Conservation (phyloP, 2,329 filamentous ascomycete species). For the Colletotrichum cereale region DNA sequence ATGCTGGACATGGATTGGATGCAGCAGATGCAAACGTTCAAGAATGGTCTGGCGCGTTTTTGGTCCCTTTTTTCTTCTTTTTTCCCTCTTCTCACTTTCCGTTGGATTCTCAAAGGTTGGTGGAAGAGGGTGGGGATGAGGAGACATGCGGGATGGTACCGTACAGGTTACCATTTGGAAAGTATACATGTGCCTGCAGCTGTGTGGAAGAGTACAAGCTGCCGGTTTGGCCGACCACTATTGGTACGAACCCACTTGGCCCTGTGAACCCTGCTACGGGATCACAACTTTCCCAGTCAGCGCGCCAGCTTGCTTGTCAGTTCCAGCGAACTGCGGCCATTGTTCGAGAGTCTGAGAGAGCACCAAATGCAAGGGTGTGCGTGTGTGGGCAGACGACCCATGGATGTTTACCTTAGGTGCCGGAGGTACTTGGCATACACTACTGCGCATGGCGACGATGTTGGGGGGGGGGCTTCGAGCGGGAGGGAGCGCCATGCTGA, state of each 20-base stretch:
- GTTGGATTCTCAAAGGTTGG: slow-evolving; percentile 21
- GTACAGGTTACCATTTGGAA: not conserved
- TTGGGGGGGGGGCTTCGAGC: not conserved
- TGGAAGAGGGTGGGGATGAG: slow-evolving; percentile 32
- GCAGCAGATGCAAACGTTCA: not conserved
- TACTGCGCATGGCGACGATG: not conserved
- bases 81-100: not conserved
- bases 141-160: not conserved
- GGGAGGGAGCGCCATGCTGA: too few species aligned
- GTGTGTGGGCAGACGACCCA: slow-evolving; percentile 10
- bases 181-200: not conserved
- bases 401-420: slow-evolving; percentile 23
- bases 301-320: not conserved
- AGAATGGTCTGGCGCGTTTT: not conserved
- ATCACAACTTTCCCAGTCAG: slow-evolving; percentile 12
- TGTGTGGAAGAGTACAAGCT: not conserved
- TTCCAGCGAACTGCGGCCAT: slow-evolving; percentile 34
- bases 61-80: not conserved
- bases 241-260: slow-evolving; percentile 12
- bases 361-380: slow-evolving; percentile 28
- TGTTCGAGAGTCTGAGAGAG: slow-evolving; percentile 23
- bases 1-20: slow-evolving; percentile 11
- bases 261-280: slow-evolving; percentile 1
- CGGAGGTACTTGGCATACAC: slow-evolving; percentile 27
- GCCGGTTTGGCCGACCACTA: not conserved